Evolutionary conservation across 257 asterid species (phyloP).

Genomic region (Cinchona pubescens): DNA sequence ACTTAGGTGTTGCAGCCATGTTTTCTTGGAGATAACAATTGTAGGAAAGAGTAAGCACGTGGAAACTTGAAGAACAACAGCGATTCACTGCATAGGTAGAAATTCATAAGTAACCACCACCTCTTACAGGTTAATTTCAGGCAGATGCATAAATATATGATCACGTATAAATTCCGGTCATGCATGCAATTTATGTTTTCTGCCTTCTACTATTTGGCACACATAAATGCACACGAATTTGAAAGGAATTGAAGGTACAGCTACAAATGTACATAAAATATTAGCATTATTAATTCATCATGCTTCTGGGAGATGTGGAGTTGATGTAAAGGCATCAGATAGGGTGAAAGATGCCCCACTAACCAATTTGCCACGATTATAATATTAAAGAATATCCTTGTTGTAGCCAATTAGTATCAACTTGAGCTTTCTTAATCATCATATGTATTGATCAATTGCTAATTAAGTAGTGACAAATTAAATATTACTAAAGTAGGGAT

Average conservation of each 20-base stretch:
- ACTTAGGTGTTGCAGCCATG: conserved; percentile 4
- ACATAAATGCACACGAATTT: conserved; percentile 12
- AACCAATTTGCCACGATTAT: conserved; percentile 17
- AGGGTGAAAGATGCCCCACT: conserved; percentile 57
- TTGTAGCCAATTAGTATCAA: conserved; percentile 38
- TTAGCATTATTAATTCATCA: not conserved
- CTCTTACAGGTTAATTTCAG: not conserved
- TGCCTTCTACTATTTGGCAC: conserved; percentile 14
- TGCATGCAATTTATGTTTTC: conserved; percentile 18
- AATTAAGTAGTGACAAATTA: conserved; percentile 21
- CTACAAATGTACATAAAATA: conserved; percentile 11
- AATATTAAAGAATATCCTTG: conserved; percentile 37
- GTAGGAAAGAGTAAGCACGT: not conserved
- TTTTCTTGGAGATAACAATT: conserved; percentile 19
- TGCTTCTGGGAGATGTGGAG: conserved; percentile 17
- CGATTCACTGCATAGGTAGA: not conserved
- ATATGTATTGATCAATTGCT: conserved; percentile 16
- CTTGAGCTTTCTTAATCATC: conserved; percentile 26
- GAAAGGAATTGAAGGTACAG: conserved; percentile 11
- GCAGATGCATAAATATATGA: not conserved
- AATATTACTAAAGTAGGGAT: conserved; percentile 52
- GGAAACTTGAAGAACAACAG: not conserved
- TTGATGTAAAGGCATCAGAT: conserved; percentile 26
- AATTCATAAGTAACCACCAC: not conserved
- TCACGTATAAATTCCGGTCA: not conserved